Base-by-base conservation (phyloP, 495 filamentous ascomycete species). In the Penicillium diatomitis region DNA sequence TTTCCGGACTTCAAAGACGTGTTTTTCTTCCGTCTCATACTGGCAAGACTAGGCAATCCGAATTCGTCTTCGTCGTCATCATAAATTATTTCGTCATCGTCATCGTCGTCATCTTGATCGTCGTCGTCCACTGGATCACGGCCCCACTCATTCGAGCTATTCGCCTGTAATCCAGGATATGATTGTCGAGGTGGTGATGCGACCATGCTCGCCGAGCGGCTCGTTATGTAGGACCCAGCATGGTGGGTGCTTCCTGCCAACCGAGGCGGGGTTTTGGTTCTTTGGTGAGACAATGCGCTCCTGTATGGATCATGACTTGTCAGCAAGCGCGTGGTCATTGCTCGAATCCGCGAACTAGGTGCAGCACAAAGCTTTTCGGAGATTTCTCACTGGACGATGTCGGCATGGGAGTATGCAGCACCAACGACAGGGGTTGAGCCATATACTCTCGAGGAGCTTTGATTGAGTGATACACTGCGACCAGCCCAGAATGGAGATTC, bases 51-150 rank as follows among this genome's bases (percentile, higher is more conserved):
- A 8, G 90, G 90, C 31, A 96, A 75, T 6, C 90, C 90, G 65
- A 96, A 96, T 57, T 96, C 90, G 67, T 96, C 90, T 54, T 91
- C 90, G 56, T 94, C 90, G 52, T 89, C 85, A 55, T 86, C 86
- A 61, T 85, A 89, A 39, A 78, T 78, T 66, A 88, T 81, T 42
- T 84, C 80, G 38, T 87, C 78, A 36, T 76, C 73, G 2, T 72
- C 83, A 33, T 86, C 85, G 5, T 62, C 59, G 11, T 77, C 75
- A 20, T 81, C 79, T 20, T 20, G 20, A 6, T 75, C 73, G 32
- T 77, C 67, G 9, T 69, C 55, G 1, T 67, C 62, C 2, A 56
- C 72, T 32, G 81, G 76, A 40, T 83, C 80, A 10, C 76, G 73
- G 46, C 74, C 77, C 88, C 88, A 95, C 60, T 87, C 81, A 66